phyloP scores from a whole-genome alignment of 805 yeast species.

The Saccharomycopsis fermentans region DNA sequence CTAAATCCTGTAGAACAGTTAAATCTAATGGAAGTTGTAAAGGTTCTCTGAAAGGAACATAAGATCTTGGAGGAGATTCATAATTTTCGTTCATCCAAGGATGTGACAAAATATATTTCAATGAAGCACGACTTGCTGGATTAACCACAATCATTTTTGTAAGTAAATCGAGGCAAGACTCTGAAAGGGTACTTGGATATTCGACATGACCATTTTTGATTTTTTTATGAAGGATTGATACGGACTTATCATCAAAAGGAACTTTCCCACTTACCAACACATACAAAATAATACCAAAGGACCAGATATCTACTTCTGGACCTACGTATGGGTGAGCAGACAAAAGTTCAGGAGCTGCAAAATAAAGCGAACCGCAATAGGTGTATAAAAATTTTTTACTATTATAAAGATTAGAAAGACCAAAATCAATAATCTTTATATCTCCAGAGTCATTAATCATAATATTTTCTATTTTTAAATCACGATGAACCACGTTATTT shows the following conservation, averaged over 20 bases:
- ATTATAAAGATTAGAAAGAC: slow-evolving; percentile 79
- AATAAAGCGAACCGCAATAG: slow-evolving; percentile 92
- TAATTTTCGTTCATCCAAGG: slow-evolving; percentile 94
- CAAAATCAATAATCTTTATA: slow-evolving; percentile 92
- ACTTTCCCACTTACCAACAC: slow-evolving; percentile 96
- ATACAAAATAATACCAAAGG: slow-evolving; percentile 91
- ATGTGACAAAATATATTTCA: slow-evolving; percentile 71
- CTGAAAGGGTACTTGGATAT: slow-evolving; percentile 73
- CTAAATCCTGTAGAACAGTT: slow-evolving; percentile 62
- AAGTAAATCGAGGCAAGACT: slow-evolving; percentile 70
- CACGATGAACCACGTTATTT: slow-evolving; percentile 94
- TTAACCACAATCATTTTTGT: slow-evolving; percentile 89
- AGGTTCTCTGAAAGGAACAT: slow-evolving; percentile 72
- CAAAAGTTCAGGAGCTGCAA: slow-evolving; percentile 95
- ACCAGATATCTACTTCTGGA: slow-evolving; percentile 98
- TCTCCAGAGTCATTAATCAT: slow-evolving; percentile 92
- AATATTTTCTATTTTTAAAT: slow-evolving; percentile 90
- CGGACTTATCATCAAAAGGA: slow-evolving; percentile 94
- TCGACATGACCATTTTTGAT: slow-evolving; percentile 88
- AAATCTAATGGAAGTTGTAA: slow-evolving; percentile 57
- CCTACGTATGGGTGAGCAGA: slow-evolving; percentile 90
- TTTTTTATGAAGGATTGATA: slow-evolving; percentile 84
- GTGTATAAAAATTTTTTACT: slow-evolving; percentile 69
- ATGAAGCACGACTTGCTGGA: slow-evolving; percentile 67
- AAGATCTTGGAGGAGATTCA: slow-evolving; percentile 59